Percentiles rank a stretch among this genome's conserved stretches.
These are phyloP conservation scores for Metarhizium sp. DNA, from an alignment of 2,329 filamentous ascomycete species.

Conservation along the genomic window DNA sequence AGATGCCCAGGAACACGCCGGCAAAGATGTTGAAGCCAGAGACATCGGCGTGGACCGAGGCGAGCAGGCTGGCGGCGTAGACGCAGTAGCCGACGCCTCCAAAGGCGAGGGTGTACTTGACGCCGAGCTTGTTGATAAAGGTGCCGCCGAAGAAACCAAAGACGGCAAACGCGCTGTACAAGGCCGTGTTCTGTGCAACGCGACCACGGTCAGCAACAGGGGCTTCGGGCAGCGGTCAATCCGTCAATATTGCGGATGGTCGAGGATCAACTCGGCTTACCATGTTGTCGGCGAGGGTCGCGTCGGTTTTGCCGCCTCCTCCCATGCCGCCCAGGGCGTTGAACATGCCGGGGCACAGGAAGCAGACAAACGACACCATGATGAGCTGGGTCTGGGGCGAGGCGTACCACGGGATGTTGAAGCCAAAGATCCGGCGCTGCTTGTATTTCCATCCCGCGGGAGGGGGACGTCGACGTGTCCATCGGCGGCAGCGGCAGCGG, in stretches of 20 bases:
- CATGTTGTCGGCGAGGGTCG: conserved; percentile 30
- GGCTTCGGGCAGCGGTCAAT: neutral
- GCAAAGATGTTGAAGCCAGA: conserved; percentile 48
- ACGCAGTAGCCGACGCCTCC: conserved; percentile 69
- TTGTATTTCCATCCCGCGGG: conserved; percentile 54
- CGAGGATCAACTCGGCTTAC: conserved; percentile 7
- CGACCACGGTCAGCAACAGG: conserved; percentile 4
- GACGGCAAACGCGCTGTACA: conserved; percentile 61
- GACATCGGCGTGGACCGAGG: conserved; percentile 54
- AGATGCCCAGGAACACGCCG: conserved; percentile 66
- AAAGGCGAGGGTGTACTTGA: conserved; percentile 56
- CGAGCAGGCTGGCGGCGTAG: conserved; percentile 60
- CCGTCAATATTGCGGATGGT: too few relatives aligned
- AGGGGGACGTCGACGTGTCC: conserved; percentile 25
- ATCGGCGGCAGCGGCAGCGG: neutral
- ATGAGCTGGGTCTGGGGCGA: conserved; percentile 62
- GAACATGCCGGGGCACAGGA: conserved; percentile 65
- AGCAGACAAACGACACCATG: conserved; percentile 47
- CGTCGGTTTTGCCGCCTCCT: conserved; percentile 43
- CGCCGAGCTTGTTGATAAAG: conserved; percentile 65
- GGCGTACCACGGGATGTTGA: conserved; percentile 55
- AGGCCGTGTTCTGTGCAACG: conserved; percentile 43
- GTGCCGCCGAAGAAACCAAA: conserved; percentile 64
- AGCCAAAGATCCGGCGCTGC: conserved; percentile 34
- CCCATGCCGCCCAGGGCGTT: conserved; percentile 58